Evolutionary conservation across 2,329 filamentous ascomycete genomes (phyloP).

Genomic region (Fusarium sp.): DNA sequence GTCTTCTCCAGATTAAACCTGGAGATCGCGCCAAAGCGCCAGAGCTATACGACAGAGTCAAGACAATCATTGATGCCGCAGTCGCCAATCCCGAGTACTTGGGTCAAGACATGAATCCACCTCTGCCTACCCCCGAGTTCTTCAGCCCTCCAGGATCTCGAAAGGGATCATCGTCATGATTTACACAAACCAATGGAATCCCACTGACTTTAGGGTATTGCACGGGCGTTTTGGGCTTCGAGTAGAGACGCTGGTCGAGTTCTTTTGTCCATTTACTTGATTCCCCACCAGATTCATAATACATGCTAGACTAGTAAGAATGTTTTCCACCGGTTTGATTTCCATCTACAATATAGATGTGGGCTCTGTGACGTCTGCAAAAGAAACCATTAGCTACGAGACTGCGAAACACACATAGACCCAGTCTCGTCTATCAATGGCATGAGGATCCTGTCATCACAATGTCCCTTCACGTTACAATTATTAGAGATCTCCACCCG

Average conservation of each 20-base stretch:
- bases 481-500: not conserved
- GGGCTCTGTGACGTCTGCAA: too few relatives aligned
- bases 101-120: not conserved
- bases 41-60: not conserved
- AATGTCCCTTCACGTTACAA: not conserved
- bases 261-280: not conserved
- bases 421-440: not conserved
- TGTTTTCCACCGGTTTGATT: fast-evolving
- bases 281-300: not conserved
- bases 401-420: not conserved
- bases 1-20: not conserved
- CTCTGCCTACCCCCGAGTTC: not conserved
- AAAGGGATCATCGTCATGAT: not conserved
- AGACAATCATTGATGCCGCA: not conserved
- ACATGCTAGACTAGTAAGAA: not conserved
- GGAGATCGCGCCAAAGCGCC: not conserved
- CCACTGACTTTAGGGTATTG: not conserved
- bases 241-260: not conserved
- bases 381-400: not conserved
- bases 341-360: not conserved
- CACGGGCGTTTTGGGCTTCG: not conserved
- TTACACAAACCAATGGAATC: not conserved
- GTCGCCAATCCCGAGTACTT: not conserved
- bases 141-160: not conserved
- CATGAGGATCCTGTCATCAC: not conserved